A percentile compares a stretch with the other conserved stretches of the same genome.
phyloP scores from a whole-genome alignment of 257 asterid genomes.

The Gentiana macrophylla region DNA sequence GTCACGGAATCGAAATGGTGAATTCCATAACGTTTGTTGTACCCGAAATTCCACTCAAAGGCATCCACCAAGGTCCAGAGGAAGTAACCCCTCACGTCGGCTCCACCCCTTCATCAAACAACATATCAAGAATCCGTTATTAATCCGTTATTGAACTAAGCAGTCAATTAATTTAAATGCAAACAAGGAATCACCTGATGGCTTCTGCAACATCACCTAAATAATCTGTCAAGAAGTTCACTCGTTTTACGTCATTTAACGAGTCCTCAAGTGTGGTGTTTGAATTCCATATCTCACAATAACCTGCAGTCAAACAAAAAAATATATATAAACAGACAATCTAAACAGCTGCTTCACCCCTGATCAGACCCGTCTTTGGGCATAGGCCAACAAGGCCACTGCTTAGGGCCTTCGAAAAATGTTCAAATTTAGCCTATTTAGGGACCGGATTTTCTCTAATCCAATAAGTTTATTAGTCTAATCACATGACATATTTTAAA shows the following conservation, averaged over 20 bases:
- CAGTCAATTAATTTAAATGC: too few species aligned
- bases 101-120: slow-evolving; percentile 33
- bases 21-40: slow-evolving; percentile 19
- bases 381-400: too few species aligned
- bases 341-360: too few species aligned
- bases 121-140: background rate
- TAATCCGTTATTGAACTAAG: background rate
- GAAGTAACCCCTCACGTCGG: slow-evolving; percentile 55
- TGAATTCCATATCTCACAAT: too few species aligned
- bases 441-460: too few species aligned
- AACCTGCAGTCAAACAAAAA: slow-evolving; percentile 1
- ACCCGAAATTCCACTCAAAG: slow-evolving; percentile 52
- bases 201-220: slow-evolving; percentile 28
- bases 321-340: too few species aligned
- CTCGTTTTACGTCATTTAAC: slow-evolving; percentile 16
- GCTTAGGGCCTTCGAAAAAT: too few species aligned
- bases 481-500: too few species aligned
- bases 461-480: too few species aligned
- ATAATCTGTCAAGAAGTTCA: slow-evolving; percentile 31
- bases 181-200: slow-evolving; percentile 13
- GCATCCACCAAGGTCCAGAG: slow-evolving; percentile 59
- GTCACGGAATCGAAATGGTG: slow-evolving; percentile 26
- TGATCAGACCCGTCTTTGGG: too few species aligned
- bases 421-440: too few species aligned
- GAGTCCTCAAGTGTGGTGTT: too few species aligned